Evolutionary conservation across 1,139 yeast genomes (phyloP).

Genomic region (Saccharomycopsis crataegensis): DNA sequence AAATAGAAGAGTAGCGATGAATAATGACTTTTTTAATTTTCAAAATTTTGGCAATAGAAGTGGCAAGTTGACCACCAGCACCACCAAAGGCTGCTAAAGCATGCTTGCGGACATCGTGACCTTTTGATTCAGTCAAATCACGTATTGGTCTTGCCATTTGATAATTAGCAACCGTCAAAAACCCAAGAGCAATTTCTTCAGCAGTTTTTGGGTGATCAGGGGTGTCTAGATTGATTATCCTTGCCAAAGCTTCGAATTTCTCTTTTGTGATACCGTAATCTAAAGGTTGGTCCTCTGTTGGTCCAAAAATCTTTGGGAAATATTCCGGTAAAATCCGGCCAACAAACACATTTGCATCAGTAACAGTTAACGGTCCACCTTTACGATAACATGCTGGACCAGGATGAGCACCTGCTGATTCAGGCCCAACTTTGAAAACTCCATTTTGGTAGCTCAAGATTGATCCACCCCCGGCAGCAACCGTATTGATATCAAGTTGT

Average conservation of each 20-base stretch:
- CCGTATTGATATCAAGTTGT: conserved; percentile 48
- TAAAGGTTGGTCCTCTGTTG: conserved; percentile 42
- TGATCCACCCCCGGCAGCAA: conserved; percentile 59
- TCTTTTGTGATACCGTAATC: conserved; percentile 34
- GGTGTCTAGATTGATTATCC: conserved; percentile 34
- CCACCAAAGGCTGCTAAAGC: conserved; percentile 49
- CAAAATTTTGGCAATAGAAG: conserved; percentile 40
- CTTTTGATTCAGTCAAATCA: conserved; percentile 47
- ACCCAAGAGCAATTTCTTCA: conserved; percentile 45
- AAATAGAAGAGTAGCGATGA: conserved; percentile 45
- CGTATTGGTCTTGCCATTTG: conserved; percentile 51
- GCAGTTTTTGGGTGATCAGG: conserved; percentile 28
- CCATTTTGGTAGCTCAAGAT: conserved; percentile 46
- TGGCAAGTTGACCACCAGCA: conserved; percentile 54
- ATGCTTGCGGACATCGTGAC: conserved; percentile 38
- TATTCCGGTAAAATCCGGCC: conserved; percentile 47
- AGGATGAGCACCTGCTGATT: conserved; percentile 52
- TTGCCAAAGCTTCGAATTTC: conserved; percentile 36
- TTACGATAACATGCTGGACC: conserved; percentile 55
- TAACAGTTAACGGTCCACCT: conserved; percentile 51
- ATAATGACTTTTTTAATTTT: conserved; percentile 39
- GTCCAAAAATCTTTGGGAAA: conserved; percentile 52
- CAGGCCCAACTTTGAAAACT: conserved; percentile 50
- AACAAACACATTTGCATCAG: conserved; percentile 47
- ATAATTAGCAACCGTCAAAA: conserved; percentile 45